Evolutionary conservation across 768 basidiomycete species (phyloP).

Genomic region (Tricholoma bakamatsutake): DNA sequence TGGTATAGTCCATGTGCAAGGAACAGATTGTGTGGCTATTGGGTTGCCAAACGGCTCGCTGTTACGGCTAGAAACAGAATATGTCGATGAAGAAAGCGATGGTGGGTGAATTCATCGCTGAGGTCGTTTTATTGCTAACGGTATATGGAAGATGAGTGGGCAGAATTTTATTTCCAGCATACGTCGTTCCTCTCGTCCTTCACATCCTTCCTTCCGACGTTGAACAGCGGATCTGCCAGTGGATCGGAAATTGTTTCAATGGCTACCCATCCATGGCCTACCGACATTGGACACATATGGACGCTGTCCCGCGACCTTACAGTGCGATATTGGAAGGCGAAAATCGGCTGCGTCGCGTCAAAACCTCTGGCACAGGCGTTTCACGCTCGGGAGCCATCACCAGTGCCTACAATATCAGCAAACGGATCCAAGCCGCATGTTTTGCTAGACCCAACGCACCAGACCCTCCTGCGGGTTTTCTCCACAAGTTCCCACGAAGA

Average conservation of each 20-base stretch:
- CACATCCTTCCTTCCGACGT: conserved; percentile 56
- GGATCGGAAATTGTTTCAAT: conserved; percentile 64
- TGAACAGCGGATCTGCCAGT: conserved; percentile 39
- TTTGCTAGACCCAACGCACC: conserved; percentile 54
- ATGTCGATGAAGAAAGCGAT: conserved; percentile 45
- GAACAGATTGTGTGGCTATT: conserved; percentile 60
- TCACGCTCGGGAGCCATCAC: conserved; percentile 26
- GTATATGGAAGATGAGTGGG: conserved; percentile 57
- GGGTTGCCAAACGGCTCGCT: conserved; percentile 56
- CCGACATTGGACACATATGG: conserved; percentile 71
- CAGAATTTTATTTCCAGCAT: conserved; percentile 57
- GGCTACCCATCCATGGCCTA: conserved; percentile 69
- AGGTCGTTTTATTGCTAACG: conserved; percentile 8
- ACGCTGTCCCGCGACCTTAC: conserved; percentile 84
- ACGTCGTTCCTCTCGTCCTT: conserved; percentile 62
- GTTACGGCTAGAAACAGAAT: conserved; percentile 64
- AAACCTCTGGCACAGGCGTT: conserved; percentile 39
- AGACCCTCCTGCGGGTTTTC: conserved; percentile 62
- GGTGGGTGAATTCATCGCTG: conserved; percentile 38
- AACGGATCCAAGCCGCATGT: conserved; percentile 32
- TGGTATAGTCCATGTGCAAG: conserved; percentile 60
- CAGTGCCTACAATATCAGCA: conserved; percentile 24
- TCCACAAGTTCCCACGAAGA: conserved; percentile 40
- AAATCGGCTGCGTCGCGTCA: conserved; percentile 65
- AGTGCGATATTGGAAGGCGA: conserved; percentile 79